Percentiles rank a stretch among this genome's conserved stretches.
Evolutionary conservation across 1,284 basidiomycete genomes (phyloP).

Genomic region (Xerocomus cyaneibrunnescens): DNA sequence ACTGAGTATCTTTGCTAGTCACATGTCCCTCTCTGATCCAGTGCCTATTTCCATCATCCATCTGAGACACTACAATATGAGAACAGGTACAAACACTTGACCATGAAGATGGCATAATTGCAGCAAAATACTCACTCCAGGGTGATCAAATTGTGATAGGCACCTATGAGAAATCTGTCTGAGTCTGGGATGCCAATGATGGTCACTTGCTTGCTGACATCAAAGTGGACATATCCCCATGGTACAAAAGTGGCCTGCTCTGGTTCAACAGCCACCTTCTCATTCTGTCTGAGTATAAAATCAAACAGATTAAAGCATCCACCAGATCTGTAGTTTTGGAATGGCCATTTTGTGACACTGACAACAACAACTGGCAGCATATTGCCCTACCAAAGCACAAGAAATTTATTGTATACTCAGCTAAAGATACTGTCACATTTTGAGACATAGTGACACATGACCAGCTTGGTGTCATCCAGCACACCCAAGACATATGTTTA

Average conservation of each 20-base stretch:
- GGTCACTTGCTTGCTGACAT: background rate
- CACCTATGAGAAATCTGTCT: background rate
- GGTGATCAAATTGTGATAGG: background rate
- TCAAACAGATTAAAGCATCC: background rate
- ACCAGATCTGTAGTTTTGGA: background rate
- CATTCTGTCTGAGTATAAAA: background rate
- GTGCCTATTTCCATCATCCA: too few species aligned
- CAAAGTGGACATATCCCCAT: background rate
- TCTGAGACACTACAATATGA: background rate
- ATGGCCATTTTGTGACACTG: background rate
- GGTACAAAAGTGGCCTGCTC: background rate
- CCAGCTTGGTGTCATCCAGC: background rate
- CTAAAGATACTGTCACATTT: background rate
- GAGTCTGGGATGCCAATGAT: background rate
- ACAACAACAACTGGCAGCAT: background rate
- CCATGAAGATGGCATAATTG: background rate
- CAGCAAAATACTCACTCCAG: background rate
- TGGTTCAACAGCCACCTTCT: background rate
- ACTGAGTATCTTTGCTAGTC: too few species aligned
- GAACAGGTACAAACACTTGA: background rate
- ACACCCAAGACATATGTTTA: background rate
- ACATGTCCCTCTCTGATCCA: too few species aligned
- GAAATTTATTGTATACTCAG: background rate
- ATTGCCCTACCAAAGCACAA: background rate
- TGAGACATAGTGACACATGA: background rate